phyloP scores from a whole-genome alignment of 1,284 basidiomycete genomes.

The Leccinum griseonigrum region DNA sequence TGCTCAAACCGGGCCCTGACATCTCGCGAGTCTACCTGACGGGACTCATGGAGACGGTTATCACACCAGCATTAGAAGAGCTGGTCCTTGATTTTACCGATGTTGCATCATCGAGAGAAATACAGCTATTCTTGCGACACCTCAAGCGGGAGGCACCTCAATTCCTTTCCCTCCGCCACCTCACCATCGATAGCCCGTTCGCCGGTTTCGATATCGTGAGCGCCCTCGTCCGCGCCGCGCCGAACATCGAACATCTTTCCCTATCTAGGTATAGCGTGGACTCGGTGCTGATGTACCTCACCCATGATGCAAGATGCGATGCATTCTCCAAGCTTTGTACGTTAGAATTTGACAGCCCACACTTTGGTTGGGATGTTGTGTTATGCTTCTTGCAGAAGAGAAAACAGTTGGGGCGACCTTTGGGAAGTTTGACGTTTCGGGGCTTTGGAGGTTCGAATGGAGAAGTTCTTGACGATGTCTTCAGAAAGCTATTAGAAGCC shows the following conservation, averaged over 20 bases:
- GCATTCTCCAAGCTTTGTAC: constrained; percentile 24
- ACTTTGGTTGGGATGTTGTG: constrained; percentile 33
- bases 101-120: constrained; percentile 27
- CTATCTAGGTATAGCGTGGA: constrained; percentile 28
- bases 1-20: constrained; percentile 28
- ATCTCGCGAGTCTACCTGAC: constrained; percentile 31
- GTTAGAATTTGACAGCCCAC: constrained; percentile 22
- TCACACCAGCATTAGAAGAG: constrained; percentile 25
- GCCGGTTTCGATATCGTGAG: constrained; percentile 25
- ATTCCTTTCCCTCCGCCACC: constrained; percentile 22
- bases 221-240: constrained; percentile 27
- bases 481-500: constrained; percentile 20
- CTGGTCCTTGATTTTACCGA: constrained; percentile 26
- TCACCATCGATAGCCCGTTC: constrained; percentile 26
- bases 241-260: constrained; percentile 25
- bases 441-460: constrained; percentile 25
- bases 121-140: constrained; percentile 29
- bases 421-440: constrained; percentile 15
- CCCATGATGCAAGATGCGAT: constrained; percentile 31
- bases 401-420: constrained; percentile 21
- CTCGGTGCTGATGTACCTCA: constrained; percentile 24
- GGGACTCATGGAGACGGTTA: constrained; percentile 22
- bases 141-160: constrained; percentile 28
- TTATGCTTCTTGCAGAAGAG: constrained; percentile 28
- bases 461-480: constrained; percentile 20